Base-by-base conservation (phyloP, 768 basidiomycete species). In the Trichaptum fuscoviolaceum region DNA sequence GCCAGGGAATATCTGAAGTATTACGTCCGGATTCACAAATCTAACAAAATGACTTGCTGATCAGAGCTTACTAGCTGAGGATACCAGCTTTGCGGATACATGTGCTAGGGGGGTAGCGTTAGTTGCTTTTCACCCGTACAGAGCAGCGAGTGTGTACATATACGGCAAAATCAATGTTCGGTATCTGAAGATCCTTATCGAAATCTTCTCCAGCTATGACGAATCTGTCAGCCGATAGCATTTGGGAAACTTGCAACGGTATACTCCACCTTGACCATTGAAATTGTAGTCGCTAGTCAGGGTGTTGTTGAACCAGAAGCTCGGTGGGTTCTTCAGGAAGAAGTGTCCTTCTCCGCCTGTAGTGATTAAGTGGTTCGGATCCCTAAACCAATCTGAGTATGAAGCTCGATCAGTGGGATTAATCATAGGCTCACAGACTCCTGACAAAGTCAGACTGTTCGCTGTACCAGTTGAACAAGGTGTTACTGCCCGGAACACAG, bases 291-390 rank as follows among this genome's bases (percentile, higher is more conserved):
- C 85, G 35, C 80, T 80, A 63, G 79, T 75, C 12, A 81, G 78
- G 4, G 74, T 71, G 1, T 81, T 80, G 69, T 85, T 75, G 65
- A 72, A 75, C 81, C 81, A 84, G 42, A 52, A 52, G 67, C 75
- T 76, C 18, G 4, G 23, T 7, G 79, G 75, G n/a, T 79, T 70
- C 59, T 78, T 77, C 81, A 80, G 83, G 70, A 76, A 83, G 72
- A 86, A 85, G 20, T 84, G 83, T 0, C 85, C 85, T 73, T 86
- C 85, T 4, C 84, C 84, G 23, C 84, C 84, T 0, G 84, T 84
- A 0, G 83, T 85, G 52, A 86, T 84, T 67, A 85, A 64, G 67
- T 87, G 84, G 70, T 82, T 71, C 8, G 82, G 79, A 68, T 87
- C 85, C 26, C 84, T 85, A 42, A 17, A 15, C 42, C 58, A 20